A percentile compares a stretch with the other conserved stretches of the same genome.
Evolutionary conservation across 2,329 filamentous ascomycete genomes (phyloP).

Genomic region (Botrytis fabae): DNA sequence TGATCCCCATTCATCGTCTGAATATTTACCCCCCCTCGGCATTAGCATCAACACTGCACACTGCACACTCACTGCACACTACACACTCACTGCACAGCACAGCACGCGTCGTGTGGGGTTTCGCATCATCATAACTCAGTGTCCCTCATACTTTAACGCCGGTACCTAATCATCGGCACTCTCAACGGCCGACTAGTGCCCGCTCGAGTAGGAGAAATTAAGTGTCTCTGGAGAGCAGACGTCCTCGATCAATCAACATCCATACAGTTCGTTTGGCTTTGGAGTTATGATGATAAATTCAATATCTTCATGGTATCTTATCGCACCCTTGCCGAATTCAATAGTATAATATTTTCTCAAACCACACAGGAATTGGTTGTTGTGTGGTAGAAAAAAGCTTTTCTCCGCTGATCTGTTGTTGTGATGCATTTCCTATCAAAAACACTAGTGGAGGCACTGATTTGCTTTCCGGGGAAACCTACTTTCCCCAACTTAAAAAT

Average conservation of each 20-base stretch:
- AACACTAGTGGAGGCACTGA: background rate
- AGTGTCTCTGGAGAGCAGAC: background rate
- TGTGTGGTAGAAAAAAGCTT: background rate
- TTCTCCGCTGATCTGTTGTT: background rate
- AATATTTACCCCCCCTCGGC: background rate
- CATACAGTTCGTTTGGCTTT: background rate
- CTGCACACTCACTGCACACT: background rate
- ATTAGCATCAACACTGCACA: background rate
- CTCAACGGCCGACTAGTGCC: background rate
- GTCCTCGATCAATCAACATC: background rate
- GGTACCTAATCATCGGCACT: background rate
- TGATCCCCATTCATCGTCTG: background rate
- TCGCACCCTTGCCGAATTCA: background rate
- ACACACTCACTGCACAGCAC: background rate
- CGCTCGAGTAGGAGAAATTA: background rate
- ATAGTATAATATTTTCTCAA: background rate
- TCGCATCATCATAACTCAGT: background rate
- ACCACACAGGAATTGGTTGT: background rate
- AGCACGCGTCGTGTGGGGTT: background rate
- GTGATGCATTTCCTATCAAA: background rate
- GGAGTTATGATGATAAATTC: background rate
- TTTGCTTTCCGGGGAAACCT: background rate
- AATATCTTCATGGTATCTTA: background rate
- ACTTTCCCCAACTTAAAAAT: background rate
- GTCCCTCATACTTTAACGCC: background rate